Evolutionary conservation across 2,329 filamentous ascomycete species (phyloP).

Genomic region (Neofusicoccum cordaticola): DNA sequence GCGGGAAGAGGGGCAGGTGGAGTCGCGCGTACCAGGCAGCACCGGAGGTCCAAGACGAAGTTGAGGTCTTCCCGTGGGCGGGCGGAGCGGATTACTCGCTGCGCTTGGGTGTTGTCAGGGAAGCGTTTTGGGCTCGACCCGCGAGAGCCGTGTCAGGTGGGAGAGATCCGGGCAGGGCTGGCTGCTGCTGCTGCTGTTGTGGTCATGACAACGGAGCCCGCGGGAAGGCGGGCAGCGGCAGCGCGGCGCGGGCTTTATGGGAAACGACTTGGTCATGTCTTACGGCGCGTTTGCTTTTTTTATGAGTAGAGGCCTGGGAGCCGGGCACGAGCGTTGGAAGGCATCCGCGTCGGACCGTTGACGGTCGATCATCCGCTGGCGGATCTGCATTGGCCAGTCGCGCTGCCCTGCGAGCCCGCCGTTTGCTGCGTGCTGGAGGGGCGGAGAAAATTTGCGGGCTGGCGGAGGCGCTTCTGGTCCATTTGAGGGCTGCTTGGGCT

Average conservation of each 20-base stretch:
- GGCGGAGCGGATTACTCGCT: slow-evolving; percentile 5
- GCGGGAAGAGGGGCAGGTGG: neutral
- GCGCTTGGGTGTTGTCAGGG: slow-evolving; percentile 9
- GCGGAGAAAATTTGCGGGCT: neutral
- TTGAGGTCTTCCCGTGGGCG: slow-evolving; percentile 4
- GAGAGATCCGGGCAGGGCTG: slow-evolving; percentile 7
- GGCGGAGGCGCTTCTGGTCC: no score
- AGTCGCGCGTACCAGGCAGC: slow-evolving; percentile 11
- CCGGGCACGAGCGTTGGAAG: slow-evolving; percentile 3
- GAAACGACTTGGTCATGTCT: slow-evolving; percentile 9
- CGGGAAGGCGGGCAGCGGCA: slow-evolving; percentile 3
- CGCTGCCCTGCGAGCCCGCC: neutral
- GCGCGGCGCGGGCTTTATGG: slow-evolving; percentile 2
- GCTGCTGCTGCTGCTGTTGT: neutral
- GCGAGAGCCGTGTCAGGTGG: slow-evolving; percentile 13
- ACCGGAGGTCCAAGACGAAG: neutral
- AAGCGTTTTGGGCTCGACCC: slow-evolving; percentile 11
- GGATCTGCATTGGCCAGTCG: slow-evolving; percentile 12
- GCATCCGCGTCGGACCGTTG: slow-evolving; percentile 15
- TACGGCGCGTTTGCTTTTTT: slow-evolving; percentile 5
- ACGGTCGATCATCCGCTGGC: slow-evolving; percentile 15
- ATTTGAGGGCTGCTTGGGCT: neutral
- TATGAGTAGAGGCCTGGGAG: slow-evolving; percentile 2
- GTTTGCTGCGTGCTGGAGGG: neutral
- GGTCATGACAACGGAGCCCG: slow-evolving; percentile 8